These are phyloP conservation scores for Flueggea neowawraea DNA, from an alignment of 441 rosid species.

Conservation along the genomic window DNA sequence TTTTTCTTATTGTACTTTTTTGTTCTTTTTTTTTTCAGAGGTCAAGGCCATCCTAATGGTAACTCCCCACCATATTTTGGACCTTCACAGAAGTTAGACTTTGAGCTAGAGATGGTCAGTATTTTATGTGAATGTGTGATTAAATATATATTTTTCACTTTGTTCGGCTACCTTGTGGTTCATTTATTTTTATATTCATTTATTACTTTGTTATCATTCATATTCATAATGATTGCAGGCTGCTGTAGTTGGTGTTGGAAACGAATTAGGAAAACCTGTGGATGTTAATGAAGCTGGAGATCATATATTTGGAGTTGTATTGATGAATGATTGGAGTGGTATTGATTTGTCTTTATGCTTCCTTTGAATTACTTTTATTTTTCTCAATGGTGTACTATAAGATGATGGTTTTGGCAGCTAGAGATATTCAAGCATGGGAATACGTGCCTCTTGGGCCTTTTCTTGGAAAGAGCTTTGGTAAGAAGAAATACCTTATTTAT, in stretches of 20 bases:
- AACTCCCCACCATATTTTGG: constrained; percentile 79
- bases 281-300: constrained; percentile 79
- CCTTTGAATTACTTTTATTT: constrained; percentile 8
- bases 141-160: too few relatives aligned
- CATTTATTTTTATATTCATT: too few relatives aligned
- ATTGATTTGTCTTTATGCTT: constrained; percentile 12
- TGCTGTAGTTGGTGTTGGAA: constrained; percentile 92
- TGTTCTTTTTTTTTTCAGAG: constrained; percentile 39
- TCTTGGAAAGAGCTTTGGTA: constrained; percentile 95
- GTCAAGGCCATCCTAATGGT: constrained; percentile 79
- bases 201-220: too few relatives aligned
- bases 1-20: too few relatives aligned
- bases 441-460: constrained; percentile 96
- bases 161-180: too few relatives aligned
- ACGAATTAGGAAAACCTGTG: constrained; percentile 77
- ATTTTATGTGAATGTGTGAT: background rate
- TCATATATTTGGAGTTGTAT: constrained; percentile 86
- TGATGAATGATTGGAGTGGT: constrained; percentile 99
- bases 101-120: constrained; percentile 95
- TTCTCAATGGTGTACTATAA: constrained; percentile 4
- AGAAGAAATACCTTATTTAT: constrained; percentile 19
- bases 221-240: constrained; percentile 45
- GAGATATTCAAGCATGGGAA: constrained; percentile 99
- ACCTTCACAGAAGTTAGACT: constrained; percentile 85
- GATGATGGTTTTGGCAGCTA: constrained; percentile 48